Conservation (phyloP, 2,329 filamentous ascomycete genomes). For the Trichoderma harzianum region DNA sequence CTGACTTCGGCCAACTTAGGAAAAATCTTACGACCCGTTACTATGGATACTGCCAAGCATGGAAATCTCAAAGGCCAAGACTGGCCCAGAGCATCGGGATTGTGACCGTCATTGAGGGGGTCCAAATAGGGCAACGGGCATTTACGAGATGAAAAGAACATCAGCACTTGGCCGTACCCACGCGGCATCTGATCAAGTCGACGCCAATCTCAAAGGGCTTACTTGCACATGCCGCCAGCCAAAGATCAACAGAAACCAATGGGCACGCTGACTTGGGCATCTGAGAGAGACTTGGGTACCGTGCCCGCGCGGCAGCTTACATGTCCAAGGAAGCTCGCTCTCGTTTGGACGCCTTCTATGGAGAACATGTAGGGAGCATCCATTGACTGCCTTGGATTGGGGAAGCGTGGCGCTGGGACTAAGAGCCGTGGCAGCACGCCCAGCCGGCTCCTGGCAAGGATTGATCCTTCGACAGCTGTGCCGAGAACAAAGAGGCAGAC, state of each 20-base stretch:
- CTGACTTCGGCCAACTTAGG: neutral
- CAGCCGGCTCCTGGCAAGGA: neutral
- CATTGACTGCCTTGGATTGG: neutral
- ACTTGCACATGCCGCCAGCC: neutral
- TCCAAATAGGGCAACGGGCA: neutral
- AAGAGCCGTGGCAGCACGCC: slow-evolving; percentile 3
- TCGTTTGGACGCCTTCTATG: neutral
- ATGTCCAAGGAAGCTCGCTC: neutral
- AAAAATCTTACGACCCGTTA: neutral
- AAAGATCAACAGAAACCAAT: neutral
- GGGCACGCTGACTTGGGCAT: neutral
- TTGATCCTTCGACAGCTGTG: neutral
- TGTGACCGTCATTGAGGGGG: neutral
- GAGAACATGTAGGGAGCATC: neutral
- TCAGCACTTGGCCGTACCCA: neutral
- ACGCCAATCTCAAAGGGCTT: neutral
- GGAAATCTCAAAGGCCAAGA: neutral
- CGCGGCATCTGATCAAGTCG: neutral
- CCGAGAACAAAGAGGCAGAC: neutral
- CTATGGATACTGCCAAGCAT: neutral
- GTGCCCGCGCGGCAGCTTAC: neutral
- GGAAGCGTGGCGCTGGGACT: slow-evolving; percentile 4
- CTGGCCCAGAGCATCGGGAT: neutral
- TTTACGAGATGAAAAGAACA: neutral
- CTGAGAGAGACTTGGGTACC: neutral